Base-by-base conservation (phyloP, 1,139 yeast species). In the Debaryomycetaceae sp. region DNA sequence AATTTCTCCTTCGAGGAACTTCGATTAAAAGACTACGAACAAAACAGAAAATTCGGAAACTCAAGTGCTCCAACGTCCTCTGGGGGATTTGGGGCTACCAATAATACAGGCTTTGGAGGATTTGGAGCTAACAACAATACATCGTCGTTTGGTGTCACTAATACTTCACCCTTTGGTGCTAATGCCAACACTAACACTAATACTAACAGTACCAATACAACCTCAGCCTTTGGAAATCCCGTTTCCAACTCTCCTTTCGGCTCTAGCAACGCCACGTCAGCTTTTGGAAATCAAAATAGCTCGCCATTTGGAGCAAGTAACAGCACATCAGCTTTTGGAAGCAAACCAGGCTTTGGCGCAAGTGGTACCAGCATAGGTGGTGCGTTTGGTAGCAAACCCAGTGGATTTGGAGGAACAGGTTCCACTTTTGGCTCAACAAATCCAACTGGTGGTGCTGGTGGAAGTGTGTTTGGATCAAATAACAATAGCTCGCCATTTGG, bases 1-100 rank as follows among this genome's bases (percentile, higher is more conserved):
- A 83, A 83, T 57, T 87, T 68, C 57, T 87, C 96, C 0, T 80
- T 84, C 57, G 97, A 91, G 63, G 99, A 93, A 63, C 76, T 93
- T 65, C 78, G 99, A 62, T 70, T 80, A 55, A 93, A 87, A 63
- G 99, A 93, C 66, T 93, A 93, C 62, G 82, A 83, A 57, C 88
- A 83, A 50, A 81, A 81, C 49, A 76, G 95, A 53, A 78, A 83
- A 45, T 81, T 57, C 52, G 87, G 85, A n/a, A 73, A 65, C 43
- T 60, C 60, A 2, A 58, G 59, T 13, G 55, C 57, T n/a, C 55
- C 57, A 5, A 48, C 52, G 24, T 46, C 60, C 9, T 59, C 62
- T 14, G 49, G 54, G 8, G 59, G 65, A 40, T 48, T 50, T 54
- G 69, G 54, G 35, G 47, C 63, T 2, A 51, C 55, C 6, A 45